Percentiles rank a stretch among this genome's conserved stretches.
Conservation (phyloP, 1,139 yeast species). For the Wickerhamiella infanticola region DNA sequence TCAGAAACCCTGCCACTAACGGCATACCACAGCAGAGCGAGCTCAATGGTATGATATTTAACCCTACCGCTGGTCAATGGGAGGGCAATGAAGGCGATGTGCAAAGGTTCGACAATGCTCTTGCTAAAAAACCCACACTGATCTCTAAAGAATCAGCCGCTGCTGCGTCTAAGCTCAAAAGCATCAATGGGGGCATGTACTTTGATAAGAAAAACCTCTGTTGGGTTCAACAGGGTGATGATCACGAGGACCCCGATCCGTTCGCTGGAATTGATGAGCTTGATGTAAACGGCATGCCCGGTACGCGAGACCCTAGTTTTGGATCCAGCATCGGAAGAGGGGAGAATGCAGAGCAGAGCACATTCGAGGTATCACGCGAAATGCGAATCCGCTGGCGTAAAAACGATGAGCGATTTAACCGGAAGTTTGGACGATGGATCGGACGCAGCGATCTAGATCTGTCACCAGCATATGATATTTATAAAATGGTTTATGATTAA, state of each 20-base stretch:
- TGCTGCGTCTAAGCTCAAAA: conserved; percentile 8
- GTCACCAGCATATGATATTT: conserved; percentile 11
- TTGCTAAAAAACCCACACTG: conserved; percentile 19
- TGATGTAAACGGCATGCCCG: conserved; percentile 16
- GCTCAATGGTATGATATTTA: conserved; percentile 36
- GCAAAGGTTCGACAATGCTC: conserved; percentile 30
- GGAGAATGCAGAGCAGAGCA: conserved; percentile 15
- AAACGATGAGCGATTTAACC: conserved; percentile 15
- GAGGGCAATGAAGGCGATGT: conserved; percentile 55
- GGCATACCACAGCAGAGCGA: conserved; percentile 7
- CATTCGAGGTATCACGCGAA: conserved; percentile 14
- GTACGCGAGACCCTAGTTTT: not conserved
- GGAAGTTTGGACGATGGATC: conserved; percentile 17
- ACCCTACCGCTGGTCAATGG: conserved; percentile 40
- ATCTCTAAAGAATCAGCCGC: conserved; percentile 12
- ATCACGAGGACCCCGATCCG: conserved; percentile 31
- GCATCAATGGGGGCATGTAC: conserved; percentile 38
- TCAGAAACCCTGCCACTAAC: conserved; percentile 9
- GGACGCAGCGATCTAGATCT: conserved; percentile 10
- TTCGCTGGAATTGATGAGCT: conserved; percentile 37
- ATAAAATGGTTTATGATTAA: conserved; percentile 28
- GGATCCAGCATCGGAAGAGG: conserved; percentile 11
- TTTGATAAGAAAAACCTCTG: conserved; percentile 43
- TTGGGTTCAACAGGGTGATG: conserved; percentile 34
- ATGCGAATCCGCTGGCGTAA: conserved; percentile 14